Evolutionary conservation across 2,329 filamentous ascomycete species (phyloP), one percentile per base, ranked within the genome.

Genomic region (Beauveria rudraprayagi): DNA sequence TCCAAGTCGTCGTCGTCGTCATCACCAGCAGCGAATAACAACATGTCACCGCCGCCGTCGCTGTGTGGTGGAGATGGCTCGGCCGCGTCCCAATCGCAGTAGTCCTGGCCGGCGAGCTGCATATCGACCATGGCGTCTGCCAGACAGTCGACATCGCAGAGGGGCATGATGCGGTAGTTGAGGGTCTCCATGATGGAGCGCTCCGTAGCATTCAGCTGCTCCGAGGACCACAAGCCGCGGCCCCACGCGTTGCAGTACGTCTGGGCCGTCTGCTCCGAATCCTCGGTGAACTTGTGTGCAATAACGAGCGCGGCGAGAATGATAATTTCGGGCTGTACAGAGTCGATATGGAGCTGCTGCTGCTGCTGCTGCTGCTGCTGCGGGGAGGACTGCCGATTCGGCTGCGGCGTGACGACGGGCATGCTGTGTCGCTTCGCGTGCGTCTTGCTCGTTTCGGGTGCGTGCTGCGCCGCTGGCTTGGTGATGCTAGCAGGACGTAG

Each of bases 231-330:
- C 53, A 80, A 67, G 54, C 76, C 75, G 28, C 72, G 75, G 24
- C 81, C 84, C 83, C 84, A 87, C 30, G 70, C 71, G 17, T 74
- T 67, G 63, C 77, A 76, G 72, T 84, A 87, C 67, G 80, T 80
- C 53, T 75, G 73, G 1, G 83, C 82, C 5, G 77, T 72, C 63
- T 80, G 77, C 66, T 84, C 79, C 56, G 75, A 73, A 72, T 89
- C 86, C 66, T 87, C 82, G 50, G 81, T 77, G 67, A 88, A 88
- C 72, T 89, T 88, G 68, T 79, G 76, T n/a, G 85, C 84, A 58
- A 88, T 82, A 64, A 86, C 76, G 19, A 89, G 74, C 1, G 85
- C 83, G 1, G 80, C 77, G n/a, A 88, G 75, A 56, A 86, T 77
- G 65, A 88, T 84, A 62, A 88, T 69, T 69, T 88, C 85, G 58